Evolutionary conservation across 31 red algal genomes (phyloP), one percentile per base, ranked within the genome.

Genomic region (Asparagopsis taxiformis): DNA sequence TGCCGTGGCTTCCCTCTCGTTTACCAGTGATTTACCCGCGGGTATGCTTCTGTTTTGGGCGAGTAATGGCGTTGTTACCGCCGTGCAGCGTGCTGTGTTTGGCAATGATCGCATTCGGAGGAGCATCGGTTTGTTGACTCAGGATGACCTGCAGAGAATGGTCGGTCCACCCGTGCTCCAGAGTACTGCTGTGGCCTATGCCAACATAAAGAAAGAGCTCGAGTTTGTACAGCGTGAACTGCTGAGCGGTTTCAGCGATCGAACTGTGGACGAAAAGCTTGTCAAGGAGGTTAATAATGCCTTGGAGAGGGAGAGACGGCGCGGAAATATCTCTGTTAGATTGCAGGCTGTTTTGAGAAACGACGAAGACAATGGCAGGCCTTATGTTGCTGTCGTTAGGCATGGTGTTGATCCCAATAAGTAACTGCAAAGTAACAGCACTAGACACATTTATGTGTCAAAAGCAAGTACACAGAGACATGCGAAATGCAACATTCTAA

Each of bases 31-130:
- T 50, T 35, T 72, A 7, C 80, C 80, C 7, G 33, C 68, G 7
- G 80, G 80, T 2, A 44, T 84, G 28, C 39, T 84, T 13, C 56
- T 84, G 0, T 62, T 84, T 46, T 84, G 80, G 80, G 55, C 53
- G 29, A 31, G 67, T 28, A 72, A 71, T 28, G 67, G 54, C 25
- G 4, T 62, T 29, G 23, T 84, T 29, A 73, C 68, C 3, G 57
- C 62, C 1, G 58, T 17, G 1, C 48, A 72, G 48, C 30, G 58
- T 17, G 2, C 17, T 7, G 43, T 59, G 24, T 60, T 84, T 24
- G 17, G 59, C 16, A 69, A 26, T 19, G 64, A 69, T 36, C 30
- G 24, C 1, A 24, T 68, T 26, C 49, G 61, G 25, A 19, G 26
- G 37, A 15, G 44, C 10, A 66, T 60, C 11, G 70, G 72, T 31